Conservation (phyloP, 1,139 yeast species). For the Hansenula lynferdii region DNA sequence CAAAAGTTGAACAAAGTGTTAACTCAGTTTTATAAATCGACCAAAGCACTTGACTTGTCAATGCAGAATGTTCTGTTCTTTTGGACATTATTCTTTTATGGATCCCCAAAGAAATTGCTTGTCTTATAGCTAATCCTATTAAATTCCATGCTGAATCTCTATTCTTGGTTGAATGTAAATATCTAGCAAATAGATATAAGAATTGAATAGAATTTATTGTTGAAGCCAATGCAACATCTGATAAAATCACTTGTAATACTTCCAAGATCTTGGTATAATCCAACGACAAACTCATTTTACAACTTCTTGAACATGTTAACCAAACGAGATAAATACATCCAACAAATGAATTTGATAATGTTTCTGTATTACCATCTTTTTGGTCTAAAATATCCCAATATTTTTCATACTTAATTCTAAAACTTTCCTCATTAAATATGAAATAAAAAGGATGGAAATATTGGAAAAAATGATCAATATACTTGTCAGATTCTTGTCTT, state of each 20-base stretch:
- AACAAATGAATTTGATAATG: conserved; percentile 18
- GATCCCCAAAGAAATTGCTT: conserved; percentile 39
- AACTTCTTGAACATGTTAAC: conserved; percentile 31
- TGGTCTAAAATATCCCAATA: too few relatives aligned
- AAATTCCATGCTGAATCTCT: conserved; percentile 42
- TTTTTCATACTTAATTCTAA: conserved; percentile 27
- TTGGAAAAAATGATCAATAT: conserved; percentile 32
- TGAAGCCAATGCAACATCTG: conserved; percentile 39
- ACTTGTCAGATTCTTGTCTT: conserved; percentile 29
- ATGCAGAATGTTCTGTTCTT: conserved; percentile 4
- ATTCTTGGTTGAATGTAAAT: conserved; percentile 36
- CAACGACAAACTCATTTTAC: conserved; percentile 14
- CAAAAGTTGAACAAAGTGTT: conserved; percentile 34
- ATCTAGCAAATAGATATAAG: conserved; percentile 34
- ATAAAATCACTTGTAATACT: conserved; percentile 33
- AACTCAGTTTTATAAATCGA: conserved; percentile 33
- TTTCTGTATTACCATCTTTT: too few relatives aligned
- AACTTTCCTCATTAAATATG: conserved; percentile 30
- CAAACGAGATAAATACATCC: conserved; percentile 40
- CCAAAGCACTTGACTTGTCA: conserved; percentile 30
- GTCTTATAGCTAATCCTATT: conserved; percentile 38
- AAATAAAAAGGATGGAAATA: conserved; percentile 38
- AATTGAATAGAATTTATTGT: conserved; percentile 38
- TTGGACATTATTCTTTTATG: conserved; percentile 27
- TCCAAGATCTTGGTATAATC: conserved; percentile 28